Evolutionary conservation across 176 grass and related monocot species (phyloP), one percentile per base, ranked within the genome.

Genomic region (Secale cereale): DNA sequence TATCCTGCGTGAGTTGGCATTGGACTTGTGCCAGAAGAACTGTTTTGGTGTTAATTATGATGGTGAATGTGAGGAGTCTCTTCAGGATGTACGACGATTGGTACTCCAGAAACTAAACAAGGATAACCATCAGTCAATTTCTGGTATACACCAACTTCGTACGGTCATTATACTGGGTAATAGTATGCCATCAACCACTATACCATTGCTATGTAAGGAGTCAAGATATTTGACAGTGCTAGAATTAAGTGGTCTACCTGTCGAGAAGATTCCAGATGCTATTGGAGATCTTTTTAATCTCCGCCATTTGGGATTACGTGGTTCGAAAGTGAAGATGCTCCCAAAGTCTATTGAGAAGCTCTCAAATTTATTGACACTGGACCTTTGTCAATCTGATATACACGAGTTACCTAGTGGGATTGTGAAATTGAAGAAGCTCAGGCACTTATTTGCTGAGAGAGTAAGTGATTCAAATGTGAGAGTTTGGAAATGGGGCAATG

Each of bases 61-160:
- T 0, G 3, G 12, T 60, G 0, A 60, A 0, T 11, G n/a, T 4
- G 59, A 3, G 59, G 9, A 3, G 9, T 26, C 10, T 60, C n/a
- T 26, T 60, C 9, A 1, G 1, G 60, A 28, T 63, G 60, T 1
- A 14, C 60, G 60, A 2, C 4, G 60, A 63, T 7, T 64, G 10
- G 61, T 64, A 14, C 0, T 64, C 4, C 61, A 64, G 5, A 64
- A 13, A 29, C 0, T 64, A 0, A 64, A 16, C 0, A 64, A 64
- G 1, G 61, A 64, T 15, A 29, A 2, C 4, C 4, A 14, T 0
- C 11, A 15, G 1, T 33, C 14, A 67, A 10, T 67, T 9, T 67
- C 64, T 10, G 0, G 30, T 17, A 0, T 67, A 8, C 29, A 67
- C 0, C 29, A 0, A 9, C 64, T 33, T 67, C 64, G 30, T 19